phyloP scores from a whole-genome alignment of 2,329 filamentous ascomycete species.

The Chrysoporthe deuterocubensis region DNA sequence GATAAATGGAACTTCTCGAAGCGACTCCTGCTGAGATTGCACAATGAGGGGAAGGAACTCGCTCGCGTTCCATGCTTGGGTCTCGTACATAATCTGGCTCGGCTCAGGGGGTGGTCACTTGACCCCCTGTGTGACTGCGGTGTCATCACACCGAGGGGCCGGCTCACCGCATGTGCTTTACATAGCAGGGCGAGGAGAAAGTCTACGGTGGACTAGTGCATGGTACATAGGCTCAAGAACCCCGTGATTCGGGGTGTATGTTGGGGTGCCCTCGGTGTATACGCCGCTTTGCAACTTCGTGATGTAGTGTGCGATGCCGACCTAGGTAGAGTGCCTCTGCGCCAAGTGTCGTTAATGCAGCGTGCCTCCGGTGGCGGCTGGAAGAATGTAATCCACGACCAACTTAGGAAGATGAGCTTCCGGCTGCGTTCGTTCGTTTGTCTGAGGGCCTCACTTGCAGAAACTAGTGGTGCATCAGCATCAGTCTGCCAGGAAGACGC shows the following conservation, averaged over 20 bases:
- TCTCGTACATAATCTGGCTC: background rate
- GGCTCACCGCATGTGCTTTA: background rate
- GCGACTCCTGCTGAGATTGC: background rate
- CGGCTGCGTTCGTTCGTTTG: background rate
- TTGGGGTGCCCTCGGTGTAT: background rate
- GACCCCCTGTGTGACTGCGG: background rate
- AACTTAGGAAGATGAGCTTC: background rate
- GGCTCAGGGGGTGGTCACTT: background rate
- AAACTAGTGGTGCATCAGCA: background rate
- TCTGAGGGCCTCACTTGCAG: background rate
- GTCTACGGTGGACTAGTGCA: background rate
- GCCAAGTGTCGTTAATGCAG: background rate
- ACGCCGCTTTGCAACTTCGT: background rate
- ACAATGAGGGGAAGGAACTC: background rate
- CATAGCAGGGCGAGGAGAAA: background rate
- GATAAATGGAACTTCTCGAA: background rate
- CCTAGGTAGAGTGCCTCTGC: background rate
- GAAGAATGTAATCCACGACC: background rate
- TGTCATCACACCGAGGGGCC: background rate
- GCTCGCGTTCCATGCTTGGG: background rate
- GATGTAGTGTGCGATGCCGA: background rate
- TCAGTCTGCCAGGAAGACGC: background rate
- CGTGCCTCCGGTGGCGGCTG: background rate
- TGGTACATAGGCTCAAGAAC: background rate
- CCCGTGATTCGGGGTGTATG: constrained; percentile 1